Percentiles rank a stretch among this genome's conserved stretches.
These are phyloP conservation scores for Hortiboletus flavorubellus DNA, from an alignment of 768 basidiomycete species.

Conservation along the genomic window DNA sequence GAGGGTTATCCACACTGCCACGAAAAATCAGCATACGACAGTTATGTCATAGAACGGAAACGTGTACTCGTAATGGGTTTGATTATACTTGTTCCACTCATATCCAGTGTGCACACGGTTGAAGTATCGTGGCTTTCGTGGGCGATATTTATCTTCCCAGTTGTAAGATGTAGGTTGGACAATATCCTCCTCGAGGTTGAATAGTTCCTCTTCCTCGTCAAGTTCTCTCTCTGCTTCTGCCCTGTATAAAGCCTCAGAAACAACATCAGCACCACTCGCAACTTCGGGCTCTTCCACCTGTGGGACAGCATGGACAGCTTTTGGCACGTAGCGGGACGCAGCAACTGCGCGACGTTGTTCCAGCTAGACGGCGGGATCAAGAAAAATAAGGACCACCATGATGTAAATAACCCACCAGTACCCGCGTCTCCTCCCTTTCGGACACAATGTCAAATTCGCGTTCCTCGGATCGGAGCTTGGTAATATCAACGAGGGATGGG, in stretches of 20 bases:
- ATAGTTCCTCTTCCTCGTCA: conserved; percentile 94
- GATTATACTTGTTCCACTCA: conserved; percentile 99
- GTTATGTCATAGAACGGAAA: not conserved
- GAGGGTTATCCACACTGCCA: conserved; percentile 91
- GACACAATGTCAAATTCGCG: conserved; percentile 75
- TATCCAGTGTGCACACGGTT: conserved; percentile 99
- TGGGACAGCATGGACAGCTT: conserved; percentile 56
- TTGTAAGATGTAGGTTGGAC: conserved; percentile 82
- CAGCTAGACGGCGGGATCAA: conserved; percentile 39
- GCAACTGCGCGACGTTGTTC: conserved; percentile 78
- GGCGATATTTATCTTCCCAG: conserved; percentile 99
- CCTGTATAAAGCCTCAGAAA: conserved; percentile 86
- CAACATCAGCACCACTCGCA: conserved; percentile 68
- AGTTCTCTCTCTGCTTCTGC: conserved; percentile 90
- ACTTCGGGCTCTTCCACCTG: conserved; percentile 56
- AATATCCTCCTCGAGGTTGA: conserved; percentile 91
- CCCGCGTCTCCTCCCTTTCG: conserved; percentile 58
- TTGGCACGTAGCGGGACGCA: conserved; percentile 84
- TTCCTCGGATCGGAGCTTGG: conserved; percentile 70
- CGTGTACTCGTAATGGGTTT: conserved; percentile 94
- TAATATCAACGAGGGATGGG: conserved; percentile 70
- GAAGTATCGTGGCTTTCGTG: conserved; percentile 96
- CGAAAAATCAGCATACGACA: conserved; percentile 12
- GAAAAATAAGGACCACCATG: not conserved
- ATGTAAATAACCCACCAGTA: conserved; percentile 49